Conservation (phyloP, 1,284 basidiomycete genomes). For the Agaricales sp. region DNA sequence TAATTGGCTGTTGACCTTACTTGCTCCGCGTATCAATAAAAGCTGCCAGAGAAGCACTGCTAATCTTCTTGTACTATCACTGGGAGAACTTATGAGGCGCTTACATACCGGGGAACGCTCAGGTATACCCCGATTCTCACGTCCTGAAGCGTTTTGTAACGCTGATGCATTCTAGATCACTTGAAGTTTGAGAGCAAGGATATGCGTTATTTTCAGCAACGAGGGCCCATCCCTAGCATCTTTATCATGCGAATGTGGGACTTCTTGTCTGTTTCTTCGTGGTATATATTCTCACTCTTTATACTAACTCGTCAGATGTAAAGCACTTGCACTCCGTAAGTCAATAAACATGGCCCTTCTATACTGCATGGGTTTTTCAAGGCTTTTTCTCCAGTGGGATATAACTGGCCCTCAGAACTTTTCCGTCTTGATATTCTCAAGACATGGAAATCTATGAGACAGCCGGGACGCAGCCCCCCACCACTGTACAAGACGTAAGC, state of each 20-base stretch:
- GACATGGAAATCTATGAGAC: no score
- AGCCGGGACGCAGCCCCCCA: no score
- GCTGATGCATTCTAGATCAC: conserved; percentile 13
- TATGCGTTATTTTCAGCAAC: conserved; percentile 8
- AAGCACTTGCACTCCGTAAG: neutral
- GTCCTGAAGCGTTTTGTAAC: conserved; percentile 1
- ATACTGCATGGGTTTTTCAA: no score
- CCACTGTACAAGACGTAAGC: no score
- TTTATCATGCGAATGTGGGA: conserved; percentile 33
- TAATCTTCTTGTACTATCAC: conserved; percentile 13
- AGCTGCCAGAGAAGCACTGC: conserved; percentile 8
- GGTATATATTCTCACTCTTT: conserved; percentile 3
- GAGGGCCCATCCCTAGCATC: conserved; percentile 17
- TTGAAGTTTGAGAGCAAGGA: conserved; percentile 19
- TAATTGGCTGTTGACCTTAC: conserved; percentile 29
- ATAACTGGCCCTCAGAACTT: no score
- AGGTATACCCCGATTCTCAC: conserved; percentile 10
- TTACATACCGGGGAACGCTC: conserved; percentile 19
- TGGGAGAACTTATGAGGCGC: conserved; percentile 21
- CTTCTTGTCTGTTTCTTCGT: neutral
- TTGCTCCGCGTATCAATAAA: conserved; percentile 11
- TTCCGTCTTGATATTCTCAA: no score
- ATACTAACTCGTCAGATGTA: conserved; percentile 6
- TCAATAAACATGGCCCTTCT: no score
- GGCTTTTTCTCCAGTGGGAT: no score